phyloP scores from a whole-genome alignment of 805 yeast genomes.

The Scheffersomyces lignosus region DNA sequence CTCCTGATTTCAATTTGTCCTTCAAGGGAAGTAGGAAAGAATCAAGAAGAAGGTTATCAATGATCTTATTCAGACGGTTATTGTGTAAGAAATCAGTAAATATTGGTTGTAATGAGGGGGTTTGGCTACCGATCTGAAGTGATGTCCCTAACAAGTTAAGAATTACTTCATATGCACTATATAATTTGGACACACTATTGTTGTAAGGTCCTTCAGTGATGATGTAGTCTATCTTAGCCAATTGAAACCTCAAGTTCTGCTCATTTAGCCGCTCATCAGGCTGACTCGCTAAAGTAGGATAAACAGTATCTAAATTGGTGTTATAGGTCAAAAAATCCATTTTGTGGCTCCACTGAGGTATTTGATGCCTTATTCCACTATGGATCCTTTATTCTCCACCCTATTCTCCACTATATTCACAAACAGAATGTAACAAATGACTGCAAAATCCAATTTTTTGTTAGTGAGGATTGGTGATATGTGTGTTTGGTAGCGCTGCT shows the following conservation, averaged over 20 bases:
- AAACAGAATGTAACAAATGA: too few species aligned
- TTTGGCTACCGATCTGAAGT: too few species aligned
- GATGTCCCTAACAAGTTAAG: too few species aligned
- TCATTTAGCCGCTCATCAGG: neutral
- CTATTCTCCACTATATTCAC: too few species aligned
- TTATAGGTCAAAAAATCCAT: neutral
- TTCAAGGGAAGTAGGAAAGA: neutral
- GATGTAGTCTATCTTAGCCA: constrained; percentile 5
- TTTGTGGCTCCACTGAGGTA: too few species aligned
- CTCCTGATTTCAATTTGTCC: neutral
- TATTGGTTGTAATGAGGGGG: neutral
- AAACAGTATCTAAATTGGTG: neutral
- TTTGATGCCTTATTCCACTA: too few species aligned
- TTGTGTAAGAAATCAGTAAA: neutral
- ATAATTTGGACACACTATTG: neutral
- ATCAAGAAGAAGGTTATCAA: neutral
- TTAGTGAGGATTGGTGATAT: too few species aligned
- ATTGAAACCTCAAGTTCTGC: neutral
- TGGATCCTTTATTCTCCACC: too few species aligned
- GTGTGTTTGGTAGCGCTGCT: too few species aligned
- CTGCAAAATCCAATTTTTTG: too few species aligned
- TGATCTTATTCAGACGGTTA: neutral
- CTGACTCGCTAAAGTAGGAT: neutral
- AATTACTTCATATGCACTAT: neutral
- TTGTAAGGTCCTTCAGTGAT: constrained; percentile 4